Conservation (phyloP, 768 basidiomycete genomes). For the Ramaria sp. region DNA sequence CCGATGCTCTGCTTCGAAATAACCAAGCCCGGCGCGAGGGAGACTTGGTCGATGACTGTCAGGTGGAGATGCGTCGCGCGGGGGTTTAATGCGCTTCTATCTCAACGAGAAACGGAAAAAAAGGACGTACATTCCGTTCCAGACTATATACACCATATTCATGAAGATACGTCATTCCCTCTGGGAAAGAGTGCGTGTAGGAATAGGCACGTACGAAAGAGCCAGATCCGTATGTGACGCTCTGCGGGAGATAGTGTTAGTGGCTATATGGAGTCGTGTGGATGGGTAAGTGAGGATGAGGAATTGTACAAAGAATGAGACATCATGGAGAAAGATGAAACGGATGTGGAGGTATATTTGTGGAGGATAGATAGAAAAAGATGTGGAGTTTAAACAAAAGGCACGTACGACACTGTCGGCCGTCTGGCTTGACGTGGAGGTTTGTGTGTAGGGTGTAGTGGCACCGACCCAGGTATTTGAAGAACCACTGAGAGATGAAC, state of each 20-base stretch:
- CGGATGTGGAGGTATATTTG: constrained; percentile 34
- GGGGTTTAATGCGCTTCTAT: too few relatives aligned
- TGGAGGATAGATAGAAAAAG: constrained; percentile 11
- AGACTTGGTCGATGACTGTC: constrained; percentile 16
- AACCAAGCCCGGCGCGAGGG: constrained; percentile 17
- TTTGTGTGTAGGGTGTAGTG: constrained; percentile 14
- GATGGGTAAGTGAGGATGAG: not conserved
- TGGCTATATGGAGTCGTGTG: not conserved
- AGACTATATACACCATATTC: too few relatives aligned
- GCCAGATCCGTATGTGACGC: constrained; percentile 1
- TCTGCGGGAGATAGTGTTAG: not conserved
- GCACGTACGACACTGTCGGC: not conserved
- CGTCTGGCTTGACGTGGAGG: constrained; percentile 13
- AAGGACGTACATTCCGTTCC: constrained; percentile 4
- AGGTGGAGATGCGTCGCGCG: too few relatives aligned
- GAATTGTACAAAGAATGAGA: constrained; percentile 29
- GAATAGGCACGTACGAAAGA: not conserved
- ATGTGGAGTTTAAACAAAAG: too few relatives aligned
- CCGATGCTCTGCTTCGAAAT: constrained; percentile 22
- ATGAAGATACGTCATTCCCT: too few relatives aligned
- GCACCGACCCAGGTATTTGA: constrained; percentile 24
- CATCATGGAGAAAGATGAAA: constrained; percentile 34
- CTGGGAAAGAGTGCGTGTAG: too few relatives aligned
- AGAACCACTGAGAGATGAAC: constrained; percentile 12
- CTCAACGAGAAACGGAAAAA: not conserved